Evolutionary conservation across 2,329 filamentous ascomycete genomes (phyloP), one percentile per base, ranked within the genome.

Genomic region (Trichoderma pleuroti): DNA sequence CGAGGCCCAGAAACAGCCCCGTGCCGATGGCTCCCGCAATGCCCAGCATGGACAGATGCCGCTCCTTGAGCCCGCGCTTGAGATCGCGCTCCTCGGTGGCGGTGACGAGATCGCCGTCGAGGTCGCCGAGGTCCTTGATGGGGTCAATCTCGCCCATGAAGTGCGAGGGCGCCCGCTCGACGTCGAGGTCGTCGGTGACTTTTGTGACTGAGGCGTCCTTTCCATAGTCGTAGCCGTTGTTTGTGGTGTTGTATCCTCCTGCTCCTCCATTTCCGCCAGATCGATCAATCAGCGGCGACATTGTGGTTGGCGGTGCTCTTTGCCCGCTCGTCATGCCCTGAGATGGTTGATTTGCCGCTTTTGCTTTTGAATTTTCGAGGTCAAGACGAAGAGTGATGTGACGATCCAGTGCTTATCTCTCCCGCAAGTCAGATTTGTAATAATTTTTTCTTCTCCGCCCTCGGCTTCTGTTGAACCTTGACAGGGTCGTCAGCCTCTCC

Each of bases 11-110:
- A 76, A 90, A 89, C 63, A 89, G 83, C 68, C 87, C 87, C 61
- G 87, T 88, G 73, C 87, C 87, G 72, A 89, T 89, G 72, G 87
- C 85, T 67, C 87, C 87, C 65, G 87, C 87, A 70, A 90, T 88
- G 74, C 86, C 87, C 72, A 89, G 84, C 86, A 89, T 89, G 74
- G 87, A 86, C 72, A 90, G 81, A 77, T 89, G 87, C 82, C 75
- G 75, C 68, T 75, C 73, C 7, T 71, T 49, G 24, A 76, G 74
- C 24, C 82, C 82, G 71, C 84, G 83, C 75, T 81, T 81, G 68
- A 87, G 81, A 72, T 83, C 80, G 69, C 82, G 82, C 68, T 84
- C 81, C 77, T 90, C 88, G 74, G 80, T 78, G 52, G 78, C 76
- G 0, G 84, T 84, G 68, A 85, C 81, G 62, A 87, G 78, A 72